Conservation (phyloP, 1,139 yeast species). For the Scheffersomyces lignicola region DNA sequence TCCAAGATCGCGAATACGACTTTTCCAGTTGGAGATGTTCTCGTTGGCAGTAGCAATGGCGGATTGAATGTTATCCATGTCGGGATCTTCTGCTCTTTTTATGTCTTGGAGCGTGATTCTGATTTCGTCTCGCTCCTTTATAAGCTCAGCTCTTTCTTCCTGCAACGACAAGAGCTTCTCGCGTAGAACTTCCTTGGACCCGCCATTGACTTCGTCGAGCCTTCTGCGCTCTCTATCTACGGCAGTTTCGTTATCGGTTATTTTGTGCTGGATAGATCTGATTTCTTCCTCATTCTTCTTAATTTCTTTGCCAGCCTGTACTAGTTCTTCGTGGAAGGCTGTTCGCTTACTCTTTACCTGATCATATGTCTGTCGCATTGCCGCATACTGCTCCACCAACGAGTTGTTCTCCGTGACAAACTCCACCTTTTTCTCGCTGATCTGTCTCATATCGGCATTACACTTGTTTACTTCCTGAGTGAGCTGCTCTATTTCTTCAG, state of each 20-base stretch:
- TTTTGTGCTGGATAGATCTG: conserved; percentile 22
- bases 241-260: conserved; percentile 19
- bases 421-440: conserved; percentile 18
- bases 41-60: conserved; percentile 6
- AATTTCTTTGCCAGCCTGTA: conserved; percentile 10
- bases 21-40: conserved; percentile 8
- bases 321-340: conserved; percentile 12
- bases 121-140: conserved; percentile 11
- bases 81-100: conserved; percentile 7
- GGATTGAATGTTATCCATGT: conserved; percentile 11
- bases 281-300: conserved; percentile 24
- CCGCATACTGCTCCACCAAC: conserved; percentile 14
- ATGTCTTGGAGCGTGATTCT: conserved; percentile 7
- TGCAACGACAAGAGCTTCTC: conserved; percentile 15
- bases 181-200: conserved; percentile 32
- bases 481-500: conserved; percentile 10
- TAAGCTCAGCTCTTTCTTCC: conserved; percentile 13
- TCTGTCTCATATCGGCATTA: conserved; percentile 16
- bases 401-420: conserved; percentile 7
- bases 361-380: conserved; percentile 9
- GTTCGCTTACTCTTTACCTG: conserved; percentile 15
- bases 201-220: conserved; percentile 41
- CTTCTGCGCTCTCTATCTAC: conserved; percentile 32
- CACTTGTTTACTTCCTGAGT: conserved; percentile 10
- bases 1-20: conserved; percentile 6